phyloP scores from a whole-genome alignment of 192 early-diverging fungal species.

The Hyaloraphidium curvatum region DNA sequence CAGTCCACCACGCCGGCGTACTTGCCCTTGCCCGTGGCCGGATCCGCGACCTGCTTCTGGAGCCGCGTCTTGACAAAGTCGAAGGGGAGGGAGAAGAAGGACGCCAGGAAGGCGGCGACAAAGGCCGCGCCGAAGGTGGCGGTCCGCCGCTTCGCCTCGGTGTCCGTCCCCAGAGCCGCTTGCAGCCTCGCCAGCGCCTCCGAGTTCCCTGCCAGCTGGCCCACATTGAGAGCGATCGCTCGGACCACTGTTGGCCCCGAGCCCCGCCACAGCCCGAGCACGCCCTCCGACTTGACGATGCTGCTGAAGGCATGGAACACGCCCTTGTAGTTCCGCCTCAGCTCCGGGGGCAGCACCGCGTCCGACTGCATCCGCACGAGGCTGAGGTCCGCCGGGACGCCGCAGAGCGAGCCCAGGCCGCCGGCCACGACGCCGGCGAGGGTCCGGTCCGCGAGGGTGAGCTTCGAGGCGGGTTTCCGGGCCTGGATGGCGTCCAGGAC shows the following conservation, averaged over 20 bases:
- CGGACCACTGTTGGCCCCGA: conserved; percentile 22
- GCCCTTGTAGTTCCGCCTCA: conserved; percentile 22
- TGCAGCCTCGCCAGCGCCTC: background rate
- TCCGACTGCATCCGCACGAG: conserved; percentile 26
- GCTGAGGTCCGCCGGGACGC: conserved; percentile 22
- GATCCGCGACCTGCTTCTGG: conserved; percentile 28
- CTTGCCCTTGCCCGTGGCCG: conserved; percentile 12
- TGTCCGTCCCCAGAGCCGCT: conserved; percentile 15
- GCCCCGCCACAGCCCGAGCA: conserved; percentile 20
- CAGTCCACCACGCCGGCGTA: conserved; percentile 30
- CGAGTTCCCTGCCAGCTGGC: conserved; percentile 25
- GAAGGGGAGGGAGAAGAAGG: conserved; percentile 28
- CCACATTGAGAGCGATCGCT: conserved; percentile 29
- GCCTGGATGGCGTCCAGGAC: conserved; percentile 14
- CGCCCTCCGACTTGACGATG: conserved; percentile 21
- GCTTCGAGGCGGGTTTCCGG: conserved; percentile 11
- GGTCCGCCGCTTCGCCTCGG: too few species aligned
- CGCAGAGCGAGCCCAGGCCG: conserved; percentile 22
- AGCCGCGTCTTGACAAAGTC: conserved; percentile 35
- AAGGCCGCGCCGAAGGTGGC: conserved; percentile 22
- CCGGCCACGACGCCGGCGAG: conserved; percentile 23
- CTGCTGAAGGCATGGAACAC: conserved; percentile 20
- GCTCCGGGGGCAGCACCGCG: conserved; percentile 16
- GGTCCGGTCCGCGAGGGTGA: conserved; percentile 20
- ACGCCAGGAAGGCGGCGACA: conserved; percentile 35